Evolutionary conservation across 164 flowering plant species (phyloP), one percentile per base, ranked within the genome.

Genomic region (Protea cynaroides): DNA sequence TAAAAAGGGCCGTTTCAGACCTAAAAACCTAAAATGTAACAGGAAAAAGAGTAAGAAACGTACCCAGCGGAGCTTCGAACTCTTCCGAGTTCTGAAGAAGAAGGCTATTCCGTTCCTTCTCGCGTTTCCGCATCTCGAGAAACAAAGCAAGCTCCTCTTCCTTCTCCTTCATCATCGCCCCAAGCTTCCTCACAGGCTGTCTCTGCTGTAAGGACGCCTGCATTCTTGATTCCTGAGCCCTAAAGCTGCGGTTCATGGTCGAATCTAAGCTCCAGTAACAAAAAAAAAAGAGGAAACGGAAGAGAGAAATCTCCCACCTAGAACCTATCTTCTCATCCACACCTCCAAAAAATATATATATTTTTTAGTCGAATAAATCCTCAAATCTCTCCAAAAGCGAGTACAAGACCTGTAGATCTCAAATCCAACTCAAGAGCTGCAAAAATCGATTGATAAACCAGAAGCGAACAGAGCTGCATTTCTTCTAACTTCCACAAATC

Each of bases 131-230:
- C 96, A 91, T 88, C 77, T 89, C 99, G 15, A 88, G 83, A 65
- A 94, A 94, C 84, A 91, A 76, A 13, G 93, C 84, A 12, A 91
- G 85, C 59, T 89, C 96, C 23, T 94, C 97, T 21, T 94, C 97
- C 68, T 89, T 91, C 69, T 91, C 93, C 78, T 80, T 85, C 89
- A 75, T 85, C 89, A 75, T 80, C 80, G 86, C 57, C 61, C 90
- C 81, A 40, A 84, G 51, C 47, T 76, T 83, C 72, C 71, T 79
- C 55, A 77, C 71, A n/a, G 75, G 80, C 66, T 80, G 83, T 74
- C 81, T 79, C 76, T 79, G 81, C 72, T 69, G 72, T 70, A 74
- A 50, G 43, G 74, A 67, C 62, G 84, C 81, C 71, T 76, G 83
- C 88, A 87, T 83, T 72, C 71, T 81, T 76, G 80, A 64, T 56